Base-by-base conservation (phyloP, 768 basidiomycete species). In the Hemileccinum rubropunctum region DNA sequence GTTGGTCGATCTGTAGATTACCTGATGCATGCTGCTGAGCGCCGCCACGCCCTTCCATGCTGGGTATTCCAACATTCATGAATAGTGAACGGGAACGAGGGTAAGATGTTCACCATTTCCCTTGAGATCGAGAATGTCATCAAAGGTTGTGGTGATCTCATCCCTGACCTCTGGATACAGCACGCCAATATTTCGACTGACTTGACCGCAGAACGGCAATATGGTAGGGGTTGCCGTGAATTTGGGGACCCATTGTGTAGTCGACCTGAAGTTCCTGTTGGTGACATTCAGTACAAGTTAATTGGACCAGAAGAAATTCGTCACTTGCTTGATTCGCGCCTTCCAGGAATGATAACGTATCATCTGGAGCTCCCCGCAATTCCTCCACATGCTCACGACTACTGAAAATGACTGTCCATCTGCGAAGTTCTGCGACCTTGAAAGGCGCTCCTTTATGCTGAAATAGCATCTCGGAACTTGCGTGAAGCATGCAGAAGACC, bases 1-100 rank as follows among this genome's bases (percentile, higher is more conserved):
- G 52, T 76, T 78, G 45, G 61, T 72, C 3, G 68, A 61, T 28
- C 76, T 70, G 23, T 68, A 66, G 6, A 80, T 62, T n/a, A 80
- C 60, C 21, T 66, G 51, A 48, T 60, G 65, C 17, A 70, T 52
- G 0, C 51, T 60, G 3, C 66, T 57, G 15, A 67, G 26, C 4
- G 56, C 65, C 0, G 60, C 58, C 17, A 75, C 46, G 2, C 53
- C 49, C 8, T 57, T 58, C 78, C 77, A 79, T 20, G 73, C 75
- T 76, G 10, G 12, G 34, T 15, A 10, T 36, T 30, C 28, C 28
- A 30, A 9, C 11, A 30, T 30, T 30, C 38, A 18, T 12, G 9
- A 11, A 9, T 28, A 32, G 23, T 6, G 15, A 33, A 9, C 21
- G n/a, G 4, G 3, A 23, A 20, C 2, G 15, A n/a, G 17, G 15